Conservation (phyloP, 2,329 filamentous ascomycete species). For the Ophiostoma ips region DNA sequence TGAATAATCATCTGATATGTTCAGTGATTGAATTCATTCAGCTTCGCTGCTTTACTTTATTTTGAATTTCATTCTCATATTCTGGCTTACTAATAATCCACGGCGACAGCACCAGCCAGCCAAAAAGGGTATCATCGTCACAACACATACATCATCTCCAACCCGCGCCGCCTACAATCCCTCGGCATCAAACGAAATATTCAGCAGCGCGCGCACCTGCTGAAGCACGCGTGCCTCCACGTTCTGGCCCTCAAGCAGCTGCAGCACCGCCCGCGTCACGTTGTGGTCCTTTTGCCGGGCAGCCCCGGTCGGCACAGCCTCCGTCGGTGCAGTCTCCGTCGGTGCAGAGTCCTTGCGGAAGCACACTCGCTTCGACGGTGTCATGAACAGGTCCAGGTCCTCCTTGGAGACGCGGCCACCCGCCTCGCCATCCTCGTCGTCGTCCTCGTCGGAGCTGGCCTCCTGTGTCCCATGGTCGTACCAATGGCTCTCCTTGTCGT, state of each 20-base stretch:
- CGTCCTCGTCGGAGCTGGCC: neutral
- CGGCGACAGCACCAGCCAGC: too few species aligned
- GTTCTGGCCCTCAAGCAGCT: slow-evolving; percentile 30
- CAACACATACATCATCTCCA: neutral
- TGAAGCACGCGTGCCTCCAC: slow-evolving; percentile 25
- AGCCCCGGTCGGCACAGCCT: too few species aligned
- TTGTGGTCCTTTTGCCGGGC: slow-evolving; percentile 17
- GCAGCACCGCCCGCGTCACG: slow-evolving; percentile 34
- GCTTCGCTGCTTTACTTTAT: neutral
- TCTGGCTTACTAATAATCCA: too few species aligned
- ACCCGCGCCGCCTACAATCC: too few species aligned
- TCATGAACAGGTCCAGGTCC: neutral
- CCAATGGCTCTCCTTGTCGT: neutral
- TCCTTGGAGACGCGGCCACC: neutral
- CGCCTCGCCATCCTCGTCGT: neutral
- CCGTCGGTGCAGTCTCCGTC: neutral
- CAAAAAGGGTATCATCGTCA: neutral
- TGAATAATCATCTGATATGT: too few species aligned
- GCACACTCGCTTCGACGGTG: neutral
- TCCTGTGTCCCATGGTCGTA: neutral
- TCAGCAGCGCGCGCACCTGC: slow-evolving; percentile 40
- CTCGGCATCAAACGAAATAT: slow-evolving; percentile 19
- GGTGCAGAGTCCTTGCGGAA: neutral
- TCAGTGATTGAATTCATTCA: too few species aligned
- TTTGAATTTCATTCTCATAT: neutral